Evolutionary conservation across 257 asterid genomes (phyloP), one percentile per base, ranked within the genome.

Genomic region (Solanum lycopersicoides): DNA sequence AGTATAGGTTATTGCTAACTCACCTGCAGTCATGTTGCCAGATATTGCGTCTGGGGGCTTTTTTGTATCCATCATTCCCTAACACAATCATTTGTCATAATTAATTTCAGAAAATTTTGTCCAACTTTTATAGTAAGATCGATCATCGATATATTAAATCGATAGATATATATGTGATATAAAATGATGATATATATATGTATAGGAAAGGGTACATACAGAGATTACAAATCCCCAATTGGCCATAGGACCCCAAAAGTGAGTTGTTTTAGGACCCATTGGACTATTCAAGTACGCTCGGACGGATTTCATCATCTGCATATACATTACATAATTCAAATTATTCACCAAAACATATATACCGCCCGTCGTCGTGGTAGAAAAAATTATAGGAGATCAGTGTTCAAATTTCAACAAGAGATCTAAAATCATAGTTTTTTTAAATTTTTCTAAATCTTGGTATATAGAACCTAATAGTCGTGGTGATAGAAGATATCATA

Each of bases 171-270:
- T 16, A 8, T 56, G 63, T 14, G 21, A 18, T 8, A 56, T 56
- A 56, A 23, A 42, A 72, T 14, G 25, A 16, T 2, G n/a, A 53
- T 16, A 37, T 5, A 66, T 28, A 66, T 28, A 44, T 35, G 42
- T n/a, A 39, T 3, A 32, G 66, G 41, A 47, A 14, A 86, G 10
- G 37, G 47, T 16, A 68, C 90, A 69, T 88, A 89, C 93, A 74
- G 91, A 91, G 25, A 83, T 66, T 20, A 91, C 90, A 60, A 91
- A 88, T 88, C 93, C 93, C 90, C 93, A 91, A n/a, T 91, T 91
- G 84, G 91, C 92, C 59, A 91, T 83, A 65, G 92, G 93, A 14
- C 93, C 93, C 93, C 92, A 91, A 85, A 91, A 91, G 84, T 91
- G 93, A 69, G 93, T 91, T 34, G 93, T 89, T 87, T 91, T 89